Base-by-base conservation (phyloP, 495 filamentous ascomycete genomes). In the Aspergillus incahuasiensis region DNA sequence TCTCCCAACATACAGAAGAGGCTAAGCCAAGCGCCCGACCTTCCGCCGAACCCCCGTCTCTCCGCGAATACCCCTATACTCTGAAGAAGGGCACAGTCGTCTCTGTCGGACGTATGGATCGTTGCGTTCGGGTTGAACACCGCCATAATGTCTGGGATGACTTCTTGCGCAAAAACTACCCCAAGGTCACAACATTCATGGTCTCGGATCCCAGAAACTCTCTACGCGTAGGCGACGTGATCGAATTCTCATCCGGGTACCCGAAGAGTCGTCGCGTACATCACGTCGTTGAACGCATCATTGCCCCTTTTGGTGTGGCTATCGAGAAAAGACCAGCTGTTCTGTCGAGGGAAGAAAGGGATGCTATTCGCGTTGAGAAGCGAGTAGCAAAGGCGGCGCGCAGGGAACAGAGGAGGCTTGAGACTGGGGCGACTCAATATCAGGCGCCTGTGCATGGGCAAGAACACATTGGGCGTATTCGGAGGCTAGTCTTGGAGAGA, bases 201-300 rank as follows among this genome's bases (percentile, higher is more conserved):
- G 89, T 92, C 15, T 82, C 88, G 66, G 90, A 95, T 74, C 90
- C 89, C 6, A 71, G 68, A 64, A 81, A 86, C 74, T 90, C 87
- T 13, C 75, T 90, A 47, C 82, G 85, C 52, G 74, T 79, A 45
- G 90, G 90, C 63, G 90, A 95, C 69, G 82, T 92, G 13, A 83
- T 95, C n/a, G 81, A 85, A 67, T 88, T 94, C 65, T 80, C 80
- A 19, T 79, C 84, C 19, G 85, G 85, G 40, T 84, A 73, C 64
- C 82, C 85, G 15, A 78, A 79, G 54, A 81, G 80, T 57, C 84
- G 85, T 51, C 65, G 69, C 50, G 89, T 92, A 57, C 84, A 79
- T 24, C 88, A 92, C 68, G 86, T 92, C 28, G 85, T 94, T 21
- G 85, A 87, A 67, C 68, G 79, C 50, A 92, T 95, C 62, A 75